These are phyloP conservation scores for Puccinia novopanici DNA, from an alignment of 1,284 basidiomycete species.

Conservation along the genomic window DNA sequence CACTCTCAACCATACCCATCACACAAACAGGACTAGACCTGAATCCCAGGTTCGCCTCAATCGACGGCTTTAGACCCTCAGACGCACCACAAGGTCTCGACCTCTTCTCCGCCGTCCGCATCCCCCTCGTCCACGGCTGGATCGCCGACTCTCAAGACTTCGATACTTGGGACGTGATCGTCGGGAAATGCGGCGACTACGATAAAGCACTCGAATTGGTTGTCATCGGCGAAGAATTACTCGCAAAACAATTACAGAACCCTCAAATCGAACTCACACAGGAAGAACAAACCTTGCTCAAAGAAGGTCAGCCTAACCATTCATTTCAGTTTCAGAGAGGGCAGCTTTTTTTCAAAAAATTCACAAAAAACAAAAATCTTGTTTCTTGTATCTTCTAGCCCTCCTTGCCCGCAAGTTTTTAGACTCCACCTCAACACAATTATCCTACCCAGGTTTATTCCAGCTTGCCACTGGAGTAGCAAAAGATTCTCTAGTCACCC, in stretches of 20 bases:
- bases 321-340: neutral
- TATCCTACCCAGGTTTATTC: conserved; percentile 75
- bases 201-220: conserved; percentile 69
- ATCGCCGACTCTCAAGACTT: conserved; percentile 71
- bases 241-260: conserved; percentile 63
- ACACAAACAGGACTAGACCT: conserved; percentile 78
- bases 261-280: conserved; percentile 31
- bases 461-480: conserved; percentile 57
- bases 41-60: conserved; percentile 75
- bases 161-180: conserved; percentile 65
- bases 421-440: conserved; percentile 72
- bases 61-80: conserved; percentile 65
- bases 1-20: conserved; percentile 76
- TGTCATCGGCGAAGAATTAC: conserved; percentile 73
- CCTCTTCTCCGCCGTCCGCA: conserved; percentile 77
- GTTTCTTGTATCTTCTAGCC: neutral
- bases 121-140: conserved; percentile 85
- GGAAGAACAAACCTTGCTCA: conserved; percentile 7
- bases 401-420: conserved; percentile 68
- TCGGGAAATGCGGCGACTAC: conserved; percentile 61
- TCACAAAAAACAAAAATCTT: no score
- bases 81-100: conserved; percentile 66
- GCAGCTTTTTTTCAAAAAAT: no score
- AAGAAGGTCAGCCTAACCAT: conserved; percentile 6
- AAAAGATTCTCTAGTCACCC: conserved; percentile 65